Conservation (phyloP, 257 asterid species). For the Solanum bulbocastanum region DNA sequence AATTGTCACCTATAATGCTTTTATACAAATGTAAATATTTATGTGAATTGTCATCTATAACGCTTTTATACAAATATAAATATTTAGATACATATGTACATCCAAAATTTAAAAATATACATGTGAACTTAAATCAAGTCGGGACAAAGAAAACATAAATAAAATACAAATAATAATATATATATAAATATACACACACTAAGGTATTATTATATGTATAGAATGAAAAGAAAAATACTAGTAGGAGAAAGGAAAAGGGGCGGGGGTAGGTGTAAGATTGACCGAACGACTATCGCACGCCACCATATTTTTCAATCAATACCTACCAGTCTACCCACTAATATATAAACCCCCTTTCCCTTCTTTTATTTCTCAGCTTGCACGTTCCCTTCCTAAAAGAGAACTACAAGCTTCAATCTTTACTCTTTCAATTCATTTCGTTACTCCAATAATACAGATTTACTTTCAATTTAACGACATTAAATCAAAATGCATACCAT, state of each 20-base stretch:
- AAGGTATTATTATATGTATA: neutral
- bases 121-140: neutral
- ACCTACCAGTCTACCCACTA: neutral
- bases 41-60: no score
- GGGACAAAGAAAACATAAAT: neutral
- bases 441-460: neutral
- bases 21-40: no score
- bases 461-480: neutral
- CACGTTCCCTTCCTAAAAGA: slow-evolving; percentile 42
- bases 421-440: neutral
- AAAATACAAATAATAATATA: neutral
- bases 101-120: neutral
- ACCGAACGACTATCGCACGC: slow-evolving; percentile 19
- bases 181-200: neutral
- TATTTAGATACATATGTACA: no score
- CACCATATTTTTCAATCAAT: neutral
- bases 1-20: no score
- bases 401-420: slow-evolving; percentile 24
- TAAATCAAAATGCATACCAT: slow-evolving; percentile 9
- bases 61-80: no score
- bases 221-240: neutral
- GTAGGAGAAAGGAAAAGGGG: slow-evolving; percentile 13
- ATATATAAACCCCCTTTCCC: slow-evolving; percentile 32
- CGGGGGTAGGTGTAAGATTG: slow-evolving; percentile 58
- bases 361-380: slow-evolving; percentile 47